Evolutionary conservation across 2,329 filamentous ascomycete genomes (phyloP), one percentile per base, ranked within the genome.

Genomic region (Penicillium digitatum): DNA sequence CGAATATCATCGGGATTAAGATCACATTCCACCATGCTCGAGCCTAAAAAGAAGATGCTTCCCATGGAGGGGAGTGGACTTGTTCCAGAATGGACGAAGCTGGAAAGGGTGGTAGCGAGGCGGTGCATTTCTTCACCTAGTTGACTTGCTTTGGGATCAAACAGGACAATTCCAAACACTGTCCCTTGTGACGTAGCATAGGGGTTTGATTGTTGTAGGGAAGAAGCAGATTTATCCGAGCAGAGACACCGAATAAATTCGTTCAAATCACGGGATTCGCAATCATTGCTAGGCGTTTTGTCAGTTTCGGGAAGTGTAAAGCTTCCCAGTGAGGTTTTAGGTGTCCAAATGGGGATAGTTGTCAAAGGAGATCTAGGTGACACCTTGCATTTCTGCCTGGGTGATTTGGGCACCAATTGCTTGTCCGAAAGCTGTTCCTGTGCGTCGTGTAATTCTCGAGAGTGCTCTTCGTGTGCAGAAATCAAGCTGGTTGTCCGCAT

Each of bases 21-120:
- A 9, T 49, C 38, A 20, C 62, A 56, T 20, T 48, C 31, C 12
- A 69, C 45, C 18, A 73, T 56, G 8, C 50, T 60, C 16, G 62
- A 61, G 38, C 69, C 60, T 11, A 76, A 63, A 42, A 76, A 64
- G 39, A 74, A 66, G 5, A 76, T 63, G 26, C 63, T 68, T 16
- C 70, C 73, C 2, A 38, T 53, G 12, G 34, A 29, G 7, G 63
- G 55, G 2, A 55, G 45, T 2, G 12, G 14, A 14, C 37, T 16
- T 10, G 40, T 20, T n/a, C 26, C 43, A 20, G 27, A 18, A 10
- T 54, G 38, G 7, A 68, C 39, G 4, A 27, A 18, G 3, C 52
- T 42, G 46, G 54, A 58, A 46, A 69, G 45, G 2, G 46, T 35
- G 39, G 59, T 64, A 31, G 52, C 63, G n/a, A 66, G 37, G 11